Conservation (phyloP, 2,329 filamentous ascomycete species). For the Colletotrichum somersetense region DNA sequence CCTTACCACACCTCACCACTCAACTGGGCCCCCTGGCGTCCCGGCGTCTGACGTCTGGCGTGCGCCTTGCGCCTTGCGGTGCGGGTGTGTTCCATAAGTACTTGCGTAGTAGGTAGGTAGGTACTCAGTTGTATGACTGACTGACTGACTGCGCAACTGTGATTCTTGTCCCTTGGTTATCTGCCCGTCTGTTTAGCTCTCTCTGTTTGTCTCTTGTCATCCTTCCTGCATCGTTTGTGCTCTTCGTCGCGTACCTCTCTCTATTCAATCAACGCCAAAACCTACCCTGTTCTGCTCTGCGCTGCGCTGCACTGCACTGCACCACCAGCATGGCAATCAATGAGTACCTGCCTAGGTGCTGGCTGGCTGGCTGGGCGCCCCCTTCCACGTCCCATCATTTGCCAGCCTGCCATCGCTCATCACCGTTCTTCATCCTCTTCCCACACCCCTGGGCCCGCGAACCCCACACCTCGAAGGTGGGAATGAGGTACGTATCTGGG, state of each 20-base stretch:
- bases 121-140: no score
- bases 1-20: slow-evolving; percentile 25
- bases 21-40: slow-evolving; percentile 17
- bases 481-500: not conserved
- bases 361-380: not conserved
- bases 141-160: not conserved
- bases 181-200: not conserved
- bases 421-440: slow-evolving; percentile 17
- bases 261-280: not conserved
- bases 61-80: slow-evolving; percentile 8
- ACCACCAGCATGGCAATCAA: no score
- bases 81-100: not conserved
- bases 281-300: not conserved
- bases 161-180: not conserved
- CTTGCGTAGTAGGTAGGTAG: no score
- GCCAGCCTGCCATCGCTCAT: slow-evolving; percentile 9
- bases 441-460: slow-evolving; percentile 4
- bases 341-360: no score
- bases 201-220: not conserved
- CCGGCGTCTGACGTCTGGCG: slow-evolving; percentile 16
- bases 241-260: not conserved
- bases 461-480: slow-evolving; percentile 10
- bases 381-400: slow-evolving; percentile 12
- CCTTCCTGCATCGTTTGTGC: not conserved
- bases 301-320: no score